phyloP scores from a whole-genome alignment of 257 asterid species.

The Perilla frutescens region DNA sequence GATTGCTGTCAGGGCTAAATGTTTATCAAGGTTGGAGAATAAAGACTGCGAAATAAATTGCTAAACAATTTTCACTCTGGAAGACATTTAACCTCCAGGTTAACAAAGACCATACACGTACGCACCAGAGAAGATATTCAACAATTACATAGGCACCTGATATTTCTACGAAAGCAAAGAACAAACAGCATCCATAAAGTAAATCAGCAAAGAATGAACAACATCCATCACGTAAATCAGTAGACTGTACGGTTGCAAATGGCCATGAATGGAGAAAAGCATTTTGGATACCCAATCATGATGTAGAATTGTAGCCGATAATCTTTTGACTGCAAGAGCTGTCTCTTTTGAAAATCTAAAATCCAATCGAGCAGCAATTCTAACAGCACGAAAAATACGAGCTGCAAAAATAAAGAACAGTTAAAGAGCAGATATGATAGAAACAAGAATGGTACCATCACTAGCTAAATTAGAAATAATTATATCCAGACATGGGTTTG shows the following conservation, averaged over 20 bases:
- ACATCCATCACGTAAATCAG: not conserved
- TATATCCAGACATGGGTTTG: slow-evolving; percentile 19
- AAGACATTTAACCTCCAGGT: not conserved
- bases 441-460: not conserved
- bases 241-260: slow-evolving; percentile 19
- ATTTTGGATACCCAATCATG: slow-evolving; percentile 68
- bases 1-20: slow-evolving; percentile 65
- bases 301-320: slow-evolving; percentile 62
- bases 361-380: slow-evolving; percentile 80
- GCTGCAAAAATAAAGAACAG: slow-evolving; percentile 48
- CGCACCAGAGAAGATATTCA: not conserved
- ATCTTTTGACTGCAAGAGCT: slow-evolving; percentile 59
- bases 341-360: slow-evolving; percentile 72
- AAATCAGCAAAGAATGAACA: not conserved
- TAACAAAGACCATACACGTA: slow-evolving; percentile 14
- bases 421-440: slow-evolving; percentile 16
- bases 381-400: slow-evolving; percentile 87
- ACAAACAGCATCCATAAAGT: slow-evolving; percentile 14
- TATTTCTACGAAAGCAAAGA: slow-evolving; percentile 12
- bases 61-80: not conserved
- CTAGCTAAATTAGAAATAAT: slow-evolving; percentile 10
- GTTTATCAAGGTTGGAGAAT: slow-evolving; percentile 79
- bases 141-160: slow-evolving; percentile 17
- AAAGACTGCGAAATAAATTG: slow-evolving; percentile 64
- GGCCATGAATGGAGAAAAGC: slow-evolving; percentile 25